These are phyloP conservation scores for Thinopyrum elongatum DNA, from an alignment of 176 grass and related monocot genomes.

Conservation along the genomic window DNA sequence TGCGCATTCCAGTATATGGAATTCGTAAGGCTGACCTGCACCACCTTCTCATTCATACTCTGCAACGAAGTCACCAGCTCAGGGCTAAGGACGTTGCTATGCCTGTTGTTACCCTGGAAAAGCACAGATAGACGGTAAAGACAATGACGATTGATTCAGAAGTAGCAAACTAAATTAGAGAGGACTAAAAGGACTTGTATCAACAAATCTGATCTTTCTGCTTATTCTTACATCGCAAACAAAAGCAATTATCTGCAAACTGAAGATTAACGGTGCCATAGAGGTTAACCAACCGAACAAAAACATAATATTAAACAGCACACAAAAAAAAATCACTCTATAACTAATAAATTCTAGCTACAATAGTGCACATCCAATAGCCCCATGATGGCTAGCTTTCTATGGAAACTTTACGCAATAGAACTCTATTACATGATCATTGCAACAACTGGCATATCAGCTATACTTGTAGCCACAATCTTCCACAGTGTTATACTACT, in stretches of 20 bases:
- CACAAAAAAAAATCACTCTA: neutral
- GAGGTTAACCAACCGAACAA: neutral
- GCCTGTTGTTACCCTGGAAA: slow-evolving; percentile 78
- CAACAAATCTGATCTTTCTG: neutral
- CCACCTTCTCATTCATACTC: slow-evolving; percentile 68
- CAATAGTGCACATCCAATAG: neutral
- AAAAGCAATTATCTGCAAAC: neutral
- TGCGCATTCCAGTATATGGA: slow-evolving; percentile 95
- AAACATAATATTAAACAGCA: neutral
- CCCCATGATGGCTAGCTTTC: neutral
- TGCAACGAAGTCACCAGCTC: slow-evolving; percentile 83
- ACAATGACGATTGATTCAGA: neutral
- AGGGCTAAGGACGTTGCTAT: slow-evolving; percentile 67
- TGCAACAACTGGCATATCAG: neutral
- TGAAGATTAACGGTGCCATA: neutral
- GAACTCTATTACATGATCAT: neutral
- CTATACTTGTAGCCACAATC: neutral
- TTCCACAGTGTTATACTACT: too few relatives aligned
- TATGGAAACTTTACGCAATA: neutral
- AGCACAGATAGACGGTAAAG: neutral
- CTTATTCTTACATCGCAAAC: neutral
- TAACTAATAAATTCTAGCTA: too few relatives aligned
- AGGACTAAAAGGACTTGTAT: neutral
- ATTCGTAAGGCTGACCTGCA: slow-evolving; percentile 80
- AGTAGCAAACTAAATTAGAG: neutral